A percentile compares a stretch with the other conserved stretches of the same genome.
These are phyloP conservation scores for Penicillium glabrum DNA, from an alignment of 2,329 filamentous ascomycete species.

Conservation along the genomic window DNA sequence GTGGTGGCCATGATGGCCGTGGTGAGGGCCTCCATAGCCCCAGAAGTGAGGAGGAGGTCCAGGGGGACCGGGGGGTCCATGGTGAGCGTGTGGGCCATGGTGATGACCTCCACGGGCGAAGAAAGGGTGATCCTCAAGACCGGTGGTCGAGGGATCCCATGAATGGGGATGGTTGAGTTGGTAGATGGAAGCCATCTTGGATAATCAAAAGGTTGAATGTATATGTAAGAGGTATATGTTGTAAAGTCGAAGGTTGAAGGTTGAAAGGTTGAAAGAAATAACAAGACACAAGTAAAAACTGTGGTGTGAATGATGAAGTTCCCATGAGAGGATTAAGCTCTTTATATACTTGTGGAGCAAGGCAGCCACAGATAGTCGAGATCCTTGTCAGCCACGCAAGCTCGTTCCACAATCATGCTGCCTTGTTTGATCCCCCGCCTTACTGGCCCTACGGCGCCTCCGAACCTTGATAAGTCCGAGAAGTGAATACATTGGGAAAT, in stretches of 20 bases:
- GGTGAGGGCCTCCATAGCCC: constrained; percentile 9
- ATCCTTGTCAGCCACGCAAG: background rate
- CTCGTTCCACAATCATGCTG: constrained; percentile 12
- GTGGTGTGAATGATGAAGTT: background rate
- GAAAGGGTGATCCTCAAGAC: constrained; percentile 51
- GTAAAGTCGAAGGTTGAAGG: background rate
- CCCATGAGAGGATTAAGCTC: background rate
- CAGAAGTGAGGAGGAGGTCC: constrained; percentile 9
- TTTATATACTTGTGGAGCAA: background rate
- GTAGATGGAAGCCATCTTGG: constrained; percentile 54
- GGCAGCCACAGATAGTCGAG: background rate
- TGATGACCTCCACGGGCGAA: constrained; percentile 37
- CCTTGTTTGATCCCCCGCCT: constrained; percentile 13
- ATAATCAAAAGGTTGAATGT: background rate
- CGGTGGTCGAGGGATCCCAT: constrained; percentile 54
- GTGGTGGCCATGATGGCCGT: background rate
- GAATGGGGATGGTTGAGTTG: constrained; percentile 55
- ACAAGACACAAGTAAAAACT: background rate
- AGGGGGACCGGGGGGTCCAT: constrained; percentile 12
- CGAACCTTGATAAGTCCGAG: background rate
- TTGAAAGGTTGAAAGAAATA: background rate
- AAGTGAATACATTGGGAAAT: background rate
- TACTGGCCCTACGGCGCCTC: background rate
- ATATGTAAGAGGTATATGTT: background rate
- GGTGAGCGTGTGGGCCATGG: constrained; percentile 17